Percentiles rank a stretch among this genome's conserved stretches.
These are phyloP conservation scores for Hypoxylon subgilvum DNA, from an alignment of 495 filamentous ascomycete species.

Conservation along the genomic window DNA sequence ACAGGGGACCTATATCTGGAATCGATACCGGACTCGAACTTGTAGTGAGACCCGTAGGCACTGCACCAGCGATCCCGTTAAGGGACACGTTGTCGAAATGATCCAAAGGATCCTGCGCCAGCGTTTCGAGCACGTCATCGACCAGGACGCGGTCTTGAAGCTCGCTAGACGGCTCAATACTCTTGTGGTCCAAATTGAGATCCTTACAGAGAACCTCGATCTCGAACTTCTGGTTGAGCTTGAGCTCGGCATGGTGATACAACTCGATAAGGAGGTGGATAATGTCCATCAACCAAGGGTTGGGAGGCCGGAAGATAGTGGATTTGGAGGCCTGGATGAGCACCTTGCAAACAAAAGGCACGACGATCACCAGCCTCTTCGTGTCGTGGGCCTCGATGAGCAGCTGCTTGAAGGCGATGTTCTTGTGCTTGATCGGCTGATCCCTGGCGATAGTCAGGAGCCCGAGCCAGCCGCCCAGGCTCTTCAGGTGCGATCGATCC, in stretches of 20 bases:
- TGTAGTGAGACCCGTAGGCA: conserved; percentile 73
- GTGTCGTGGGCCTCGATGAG: conserved; percentile 91
- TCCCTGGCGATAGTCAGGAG: conserved; percentile 92
- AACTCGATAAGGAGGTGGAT: conserved; percentile 85
- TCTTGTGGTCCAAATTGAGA: conserved; percentile 84
- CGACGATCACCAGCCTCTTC: conserved; percentile 84
- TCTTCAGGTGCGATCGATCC: conserved; percentile 88
- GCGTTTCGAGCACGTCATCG: conserved; percentile 65
- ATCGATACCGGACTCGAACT: conserved; percentile 74
- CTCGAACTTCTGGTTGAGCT: conserved; percentile 95
- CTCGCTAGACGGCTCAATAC: conserved; percentile 79
- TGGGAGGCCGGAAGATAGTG: conserved; percentile 89
- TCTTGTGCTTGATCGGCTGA: conserved; percentile 93
- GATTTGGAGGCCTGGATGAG: conserved; percentile 82
- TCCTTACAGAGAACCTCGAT: conserved; percentile 96
- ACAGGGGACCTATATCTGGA: conserved; percentile 75
- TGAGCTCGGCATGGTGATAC: conserved; percentile 89
- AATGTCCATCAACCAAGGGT: conserved; percentile 97
- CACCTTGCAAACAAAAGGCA: conserved; percentile 97
- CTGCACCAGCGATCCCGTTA: conserved; percentile 70
- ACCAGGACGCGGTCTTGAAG: conserved; percentile 74
- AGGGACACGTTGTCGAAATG: conserved; percentile 79
- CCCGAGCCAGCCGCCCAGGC: conserved; percentile 89
- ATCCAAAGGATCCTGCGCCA: conserved; percentile 59
- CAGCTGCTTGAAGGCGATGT: conserved; percentile 95